Conservation (phyloP, 345 rosid genomes). For the Chamaenerion angustifolium region DNA sequence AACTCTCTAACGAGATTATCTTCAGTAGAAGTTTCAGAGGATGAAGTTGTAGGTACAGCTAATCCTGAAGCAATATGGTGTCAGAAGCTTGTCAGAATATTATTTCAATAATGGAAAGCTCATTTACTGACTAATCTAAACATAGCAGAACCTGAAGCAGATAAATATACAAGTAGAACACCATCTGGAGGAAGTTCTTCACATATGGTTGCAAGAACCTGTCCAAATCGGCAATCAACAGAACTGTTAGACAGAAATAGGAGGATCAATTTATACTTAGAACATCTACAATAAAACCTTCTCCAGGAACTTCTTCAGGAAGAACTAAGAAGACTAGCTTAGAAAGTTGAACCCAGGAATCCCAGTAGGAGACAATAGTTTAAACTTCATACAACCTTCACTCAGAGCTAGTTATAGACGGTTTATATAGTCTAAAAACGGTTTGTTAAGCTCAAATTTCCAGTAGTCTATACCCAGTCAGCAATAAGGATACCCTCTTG, state of each 20-base stretch:
- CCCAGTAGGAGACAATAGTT: no score
- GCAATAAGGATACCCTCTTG: no score
- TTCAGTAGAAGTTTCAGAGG: conserved; percentile 33
- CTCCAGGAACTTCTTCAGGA: no score
- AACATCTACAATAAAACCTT: not conserved
- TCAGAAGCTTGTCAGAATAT: conserved; percentile 15
- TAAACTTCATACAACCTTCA: no score
- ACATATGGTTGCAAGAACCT: conserved; percentile 80
- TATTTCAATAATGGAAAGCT: not conserved
- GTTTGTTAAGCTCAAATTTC: no score
- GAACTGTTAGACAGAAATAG: not conserved
- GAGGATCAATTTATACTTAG: not conserved
- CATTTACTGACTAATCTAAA: conserved; percentile 6
- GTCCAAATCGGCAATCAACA: conserved; percentile 12
- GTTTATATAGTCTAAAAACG: no score
- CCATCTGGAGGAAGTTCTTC: conserved; percentile 87
- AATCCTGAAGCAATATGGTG: conserved; percentile 29
- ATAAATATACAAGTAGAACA: conserved; percentile 64
- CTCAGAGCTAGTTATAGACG: no score
- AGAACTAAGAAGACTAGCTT: no score
- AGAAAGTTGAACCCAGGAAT: no score
- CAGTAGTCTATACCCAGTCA: no score
- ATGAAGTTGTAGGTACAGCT: conserved; percentile 28
- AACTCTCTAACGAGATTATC: conserved; percentile 39
- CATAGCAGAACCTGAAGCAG: conserved; percentile 61